These are phyloP conservation scores for Aspergillus sp. DNA, from an alignment of 2,329 filamentous ascomycete genomes.

Conservation along the genomic window DNA sequence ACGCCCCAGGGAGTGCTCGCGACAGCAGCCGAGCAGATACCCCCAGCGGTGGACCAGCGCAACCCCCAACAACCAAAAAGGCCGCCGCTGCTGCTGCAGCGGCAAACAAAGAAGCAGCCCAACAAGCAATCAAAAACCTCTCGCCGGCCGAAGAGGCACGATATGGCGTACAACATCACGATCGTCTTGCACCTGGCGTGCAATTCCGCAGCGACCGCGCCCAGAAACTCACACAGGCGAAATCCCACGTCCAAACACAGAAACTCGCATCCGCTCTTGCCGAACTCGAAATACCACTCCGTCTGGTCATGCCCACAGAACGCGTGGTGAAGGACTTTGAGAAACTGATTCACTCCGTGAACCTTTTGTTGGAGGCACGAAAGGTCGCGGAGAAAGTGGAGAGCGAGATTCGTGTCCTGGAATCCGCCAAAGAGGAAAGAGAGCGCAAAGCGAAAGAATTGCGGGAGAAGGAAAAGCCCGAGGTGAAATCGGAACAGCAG, in stretches of 20 bases:
- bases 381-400: conserved; percentile 51
- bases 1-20: conserved; percentile 35
- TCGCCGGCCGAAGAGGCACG: conserved; percentile 71
- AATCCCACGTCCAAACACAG: conserved; percentile 51
- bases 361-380: conserved; percentile 48
- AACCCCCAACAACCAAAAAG: conserved; percentile 36
- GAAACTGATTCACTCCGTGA: conserved; percentile 48
- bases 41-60: conserved; percentile 26
- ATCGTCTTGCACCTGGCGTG: conserved; percentile 81
- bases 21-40: conserved; percentile 41
- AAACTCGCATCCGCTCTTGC: conserved; percentile 49
- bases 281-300: conserved; percentile 48
- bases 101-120: conserved; percentile 28
- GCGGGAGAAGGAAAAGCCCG: conserved; percentile 28
- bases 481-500: conserved; percentile 37
- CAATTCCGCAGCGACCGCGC: conserved; percentile 74
- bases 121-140: conserved; percentile 67
- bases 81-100: conserved; percentile 41
- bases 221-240: conserved; percentile 50
- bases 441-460: conserved; percentile 36
- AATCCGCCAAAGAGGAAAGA: conserved; percentile 42
- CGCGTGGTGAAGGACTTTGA: conserved; percentile 52
- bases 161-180: conserved; percentile 83
- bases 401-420: conserved; percentile 48
- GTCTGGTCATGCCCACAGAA: conserved; percentile 52